Conservation (phyloP, 257 asterid genomes). For the Solanum rostratum region DNA sequence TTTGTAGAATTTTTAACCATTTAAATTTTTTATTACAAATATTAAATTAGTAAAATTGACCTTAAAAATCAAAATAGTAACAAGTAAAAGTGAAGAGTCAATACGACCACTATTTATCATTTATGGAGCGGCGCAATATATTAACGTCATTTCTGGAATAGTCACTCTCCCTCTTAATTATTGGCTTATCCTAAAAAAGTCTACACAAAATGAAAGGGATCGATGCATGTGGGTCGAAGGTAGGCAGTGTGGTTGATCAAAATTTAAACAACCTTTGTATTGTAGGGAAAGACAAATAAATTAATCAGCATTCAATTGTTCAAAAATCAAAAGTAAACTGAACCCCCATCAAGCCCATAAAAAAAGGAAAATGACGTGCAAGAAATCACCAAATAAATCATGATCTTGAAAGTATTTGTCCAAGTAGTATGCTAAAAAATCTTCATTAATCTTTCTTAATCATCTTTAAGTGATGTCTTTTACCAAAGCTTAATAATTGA, state of each 20-base stretch:
- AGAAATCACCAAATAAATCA: slow-evolving; percentile 9
- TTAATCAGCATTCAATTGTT: neutral
- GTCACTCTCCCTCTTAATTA: neutral
- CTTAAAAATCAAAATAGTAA: no score
- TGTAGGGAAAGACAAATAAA: neutral
- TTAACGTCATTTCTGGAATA: neutral
- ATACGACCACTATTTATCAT: neutral
- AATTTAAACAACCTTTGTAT: slow-evolving; percentile 14
- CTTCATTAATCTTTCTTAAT: neutral
- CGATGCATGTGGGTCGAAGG: neutral
- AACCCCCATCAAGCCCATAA: neutral
- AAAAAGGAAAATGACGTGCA: slow-evolving; percentile 27
- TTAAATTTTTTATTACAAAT: no score
- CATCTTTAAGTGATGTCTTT: neutral
- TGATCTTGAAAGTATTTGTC: neutral
- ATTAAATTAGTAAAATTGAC: no score
- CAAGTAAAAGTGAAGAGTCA: neutral
- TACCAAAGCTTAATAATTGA: neutral
- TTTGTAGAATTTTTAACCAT: no score
- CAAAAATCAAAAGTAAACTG: neutral
- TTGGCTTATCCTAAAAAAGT: neutral
- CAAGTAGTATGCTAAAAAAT: neutral
- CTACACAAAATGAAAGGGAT: neutral
- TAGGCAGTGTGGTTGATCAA: slow-evolving; percentile 46
- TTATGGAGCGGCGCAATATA: neutral